Evolutionary conservation across 495 filamentous ascomycete genomes (phyloP).

Genomic region (Podospora bellae-mahoneyi): DNA sequence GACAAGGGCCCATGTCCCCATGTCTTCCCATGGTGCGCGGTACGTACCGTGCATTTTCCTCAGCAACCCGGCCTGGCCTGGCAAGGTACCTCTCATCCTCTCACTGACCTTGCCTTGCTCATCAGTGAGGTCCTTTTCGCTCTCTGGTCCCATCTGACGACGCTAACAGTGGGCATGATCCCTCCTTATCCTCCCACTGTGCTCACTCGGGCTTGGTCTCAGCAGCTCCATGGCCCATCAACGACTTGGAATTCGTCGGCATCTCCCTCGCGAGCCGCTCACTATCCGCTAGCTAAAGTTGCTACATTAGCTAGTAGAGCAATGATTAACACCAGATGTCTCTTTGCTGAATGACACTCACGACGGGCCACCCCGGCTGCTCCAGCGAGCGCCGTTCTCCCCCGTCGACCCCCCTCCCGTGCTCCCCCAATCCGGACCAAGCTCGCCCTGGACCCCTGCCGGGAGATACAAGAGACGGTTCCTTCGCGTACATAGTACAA

Average conservation of each 20-base stretch:
- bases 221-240: not conserved
- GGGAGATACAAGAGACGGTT: slow-evolving; percentile 23
- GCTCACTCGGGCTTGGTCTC: not conserved
- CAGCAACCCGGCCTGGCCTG: not conserved
- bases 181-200: slow-evolving; percentile 8
- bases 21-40: not conserved
- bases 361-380: slow-evolving; percentile 1
- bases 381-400: slow-evolving; percentile 18
- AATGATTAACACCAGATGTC: not conserved
- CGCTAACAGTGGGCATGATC: slow-evolving; percentile 16
- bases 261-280: not conserved
- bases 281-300: not conserved
- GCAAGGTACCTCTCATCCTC: not conserved
- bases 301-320: not conserved
- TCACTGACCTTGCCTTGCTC: not conserved
- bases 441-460: slow-evolving; percentile 28
- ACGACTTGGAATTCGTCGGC: not conserved
- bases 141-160: slow-evolving; percentile 16
- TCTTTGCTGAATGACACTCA: slow-evolving; percentile 1
- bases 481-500: slow-evolving; percentile 22
- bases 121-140: slow-evolving; percentile 11
- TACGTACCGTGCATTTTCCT: slow-evolving; percentile 7
- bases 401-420: slow-evolving; percentile 20
- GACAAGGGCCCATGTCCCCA: not conserved
- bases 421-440: slow-evolving; percentile 16